Base-by-base conservation (phyloP, 257 asterid genomes). In the Nicotiana noctiflora region DNA sequence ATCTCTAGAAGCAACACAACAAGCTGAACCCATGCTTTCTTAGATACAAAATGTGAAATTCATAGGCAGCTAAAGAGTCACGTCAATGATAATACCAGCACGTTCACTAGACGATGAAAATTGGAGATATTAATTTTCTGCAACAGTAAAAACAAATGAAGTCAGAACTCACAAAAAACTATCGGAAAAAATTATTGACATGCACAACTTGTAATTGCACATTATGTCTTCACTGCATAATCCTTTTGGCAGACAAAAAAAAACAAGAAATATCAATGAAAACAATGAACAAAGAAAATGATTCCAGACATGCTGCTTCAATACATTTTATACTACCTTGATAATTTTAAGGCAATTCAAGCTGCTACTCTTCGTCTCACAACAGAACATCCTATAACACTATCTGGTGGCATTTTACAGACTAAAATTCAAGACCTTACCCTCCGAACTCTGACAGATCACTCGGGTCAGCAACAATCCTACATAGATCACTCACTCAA, bases 1-100 rank as follows among this genome's bases (percentile, higher is more conserved):
- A 86, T 92, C 91, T 88, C 79, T 92, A 61, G 97, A 92, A 84
- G 98, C 98, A 76, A 96, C 95, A 86, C 99, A 96, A 85, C 99
- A 96, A 66, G 93, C 99, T 81, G 99, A 93, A 32, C 99, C 99
- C 99, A 96, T 96, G 79, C 81, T 89, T 80, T 80, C 84, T 92
- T 88, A 84, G 87, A 80, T 68, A 31, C 76, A 80, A 79, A 79
- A 72, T 46, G 72, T 79, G 31, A 82, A 66, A 57, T 60, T 52
- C 80, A 63, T n/a, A 51, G 68, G 82, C 82, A 83, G 79, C 79
- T 70, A 52, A 34, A 40, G 18, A 77, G 61, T 66, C 77, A 64
- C 79, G 63, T 72, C 65, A 67, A 75, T 27, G 27, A 75, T 52
- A 68, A 61, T 68, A 79, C 34, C 81, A 66, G 80, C 75, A 62